These are phyloP conservation scores for Penicillium italicum DNA, from an alignment of 2,329 filamentous ascomycete species.

Conservation along the genomic window DNA sequence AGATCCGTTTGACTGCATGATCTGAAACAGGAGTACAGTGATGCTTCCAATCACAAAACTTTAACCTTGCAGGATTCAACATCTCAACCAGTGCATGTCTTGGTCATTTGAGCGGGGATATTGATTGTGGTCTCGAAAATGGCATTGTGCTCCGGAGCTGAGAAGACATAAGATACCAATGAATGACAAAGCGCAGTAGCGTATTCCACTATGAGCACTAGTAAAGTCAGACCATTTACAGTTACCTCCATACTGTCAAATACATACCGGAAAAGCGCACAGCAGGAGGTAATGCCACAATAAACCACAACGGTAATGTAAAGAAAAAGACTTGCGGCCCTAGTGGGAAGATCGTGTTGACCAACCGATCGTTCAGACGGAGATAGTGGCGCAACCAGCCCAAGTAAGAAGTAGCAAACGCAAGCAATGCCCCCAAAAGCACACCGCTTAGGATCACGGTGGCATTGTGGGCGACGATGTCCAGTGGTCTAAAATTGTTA, in stretches of 20 bases:
- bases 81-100: neutral
- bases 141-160: neutral
- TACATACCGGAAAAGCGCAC: neutral
- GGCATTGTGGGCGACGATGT: neutral
- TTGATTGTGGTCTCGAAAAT: neutral
- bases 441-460: conserved; percentile 8
- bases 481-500: neutral
- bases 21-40: neutral
- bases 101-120: neutral
- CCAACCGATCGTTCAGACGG: neutral
- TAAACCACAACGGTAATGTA: neutral
- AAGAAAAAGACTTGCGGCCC: neutral
- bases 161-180: too few species aligned
- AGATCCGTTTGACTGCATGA: neutral
- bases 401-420: neutral
- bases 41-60: neutral
- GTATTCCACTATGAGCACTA: neutral
- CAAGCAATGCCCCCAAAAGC: neutral
- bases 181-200: neutral
- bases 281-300: neutral
- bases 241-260: neutral
- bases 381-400: neutral
- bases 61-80: neutral
- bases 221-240: neutral
- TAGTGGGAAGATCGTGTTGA: neutral